A percentile compares a stretch with the other conserved stretches of the same genome.
These are phyloP conservation scores for Cordyceps fumosorosea DNA, from an alignment of 2,329 filamentous ascomycete species.

Conservation along the genomic window DNA sequence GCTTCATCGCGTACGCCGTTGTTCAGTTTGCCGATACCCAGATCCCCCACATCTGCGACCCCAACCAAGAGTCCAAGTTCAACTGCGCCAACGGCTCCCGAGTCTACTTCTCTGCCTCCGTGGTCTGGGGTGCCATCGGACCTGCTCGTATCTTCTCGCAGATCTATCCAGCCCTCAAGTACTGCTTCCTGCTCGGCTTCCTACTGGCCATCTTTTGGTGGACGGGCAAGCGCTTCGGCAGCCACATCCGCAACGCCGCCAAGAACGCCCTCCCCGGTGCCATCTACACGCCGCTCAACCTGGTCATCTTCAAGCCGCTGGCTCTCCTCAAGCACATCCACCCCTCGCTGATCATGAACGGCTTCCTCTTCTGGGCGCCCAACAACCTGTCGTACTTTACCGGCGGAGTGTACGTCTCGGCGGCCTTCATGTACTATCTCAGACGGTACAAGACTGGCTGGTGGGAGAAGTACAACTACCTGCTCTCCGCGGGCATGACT, in stretches of 20 bases:
- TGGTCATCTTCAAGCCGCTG: constrained; percentile 19
- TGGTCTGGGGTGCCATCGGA: constrained; percentile 26
- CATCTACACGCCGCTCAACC: constrained; percentile 15
- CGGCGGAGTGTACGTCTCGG: constrained; percentile 33
- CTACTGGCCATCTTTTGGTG: constrained; percentile 31
- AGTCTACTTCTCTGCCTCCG: constrained; percentile 27
- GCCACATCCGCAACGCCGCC: constrained; percentile 10
- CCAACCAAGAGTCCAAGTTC: constrained; percentile 26
- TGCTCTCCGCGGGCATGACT: constrained; percentile 33
- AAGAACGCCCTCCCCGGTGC: constrained; percentile 6
- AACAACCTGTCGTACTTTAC: constrained; percentile 38
- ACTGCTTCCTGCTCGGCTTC: constrained; percentile 16
- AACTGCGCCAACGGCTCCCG: constrained; percentile 25
- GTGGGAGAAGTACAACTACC: constrained; percentile 42
- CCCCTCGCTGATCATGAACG: constrained; percentile 34
- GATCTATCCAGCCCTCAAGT: constrained; percentile 10
- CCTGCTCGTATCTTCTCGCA: constrained; percentile 30
- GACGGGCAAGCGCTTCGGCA: constrained; percentile 63
- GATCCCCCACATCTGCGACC: constrained; percentile 26
- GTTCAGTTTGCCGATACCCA: constrained; percentile 29
- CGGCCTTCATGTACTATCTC: constrained; percentile 38
- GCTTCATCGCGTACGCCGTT: constrained; percentile 37
- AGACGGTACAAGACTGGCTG: constrained; percentile 31
- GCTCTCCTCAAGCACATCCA: constrained; percentile 31
- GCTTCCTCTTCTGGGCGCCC: constrained; percentile 36